Percentiles rank a stretch among this genome's conserved stretches.
These are phyloP conservation scores for Fereydounia khargensis DNA, from an alignment of 1,284 basidiomycete species.

Conservation along the genomic window DNA sequence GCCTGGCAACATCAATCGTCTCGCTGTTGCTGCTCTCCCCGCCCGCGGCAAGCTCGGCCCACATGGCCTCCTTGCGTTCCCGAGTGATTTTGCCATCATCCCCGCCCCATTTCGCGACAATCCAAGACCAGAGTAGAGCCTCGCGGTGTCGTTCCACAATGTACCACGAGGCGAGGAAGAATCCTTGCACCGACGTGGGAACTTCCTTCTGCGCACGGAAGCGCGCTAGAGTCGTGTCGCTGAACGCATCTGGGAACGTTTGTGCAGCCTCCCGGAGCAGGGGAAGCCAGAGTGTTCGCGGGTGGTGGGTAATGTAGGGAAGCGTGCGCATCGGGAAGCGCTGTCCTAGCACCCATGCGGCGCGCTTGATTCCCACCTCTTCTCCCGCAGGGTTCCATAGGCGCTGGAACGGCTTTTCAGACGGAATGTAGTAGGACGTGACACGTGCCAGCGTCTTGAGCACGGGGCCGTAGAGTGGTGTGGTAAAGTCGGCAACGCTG, in stretches of 20 bases:
- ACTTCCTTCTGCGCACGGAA: constrained; percentile 50
- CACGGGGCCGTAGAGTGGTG: constrained; percentile 34
- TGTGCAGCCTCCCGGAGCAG: constrained; percentile 45
- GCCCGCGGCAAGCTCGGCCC: constrained; percentile 57
- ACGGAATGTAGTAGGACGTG: constrained; percentile 21
- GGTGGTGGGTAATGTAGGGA: constrained; percentile 60
- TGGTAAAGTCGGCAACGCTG: constrained; percentile 16
- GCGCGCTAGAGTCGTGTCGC: constrained; percentile 19
- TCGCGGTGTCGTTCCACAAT: constrained; percentile 44
- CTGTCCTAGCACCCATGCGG: constrained; percentile 24
- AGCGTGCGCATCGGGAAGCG: constrained; percentile 58
- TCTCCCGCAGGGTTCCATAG: constrained; percentile 35
- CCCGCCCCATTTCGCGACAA: constrained; percentile 43
- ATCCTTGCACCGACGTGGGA: constrained; percentile 58
- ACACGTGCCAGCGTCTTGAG: constrained; percentile 24
- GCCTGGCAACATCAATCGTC: constrained; percentile 6
- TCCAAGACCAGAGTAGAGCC: constrained; percentile 40
- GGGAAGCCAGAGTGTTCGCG: constrained; percentile 54
- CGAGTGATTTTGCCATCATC: constrained; percentile 51
- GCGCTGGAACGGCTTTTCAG: constrained; percentile 28
- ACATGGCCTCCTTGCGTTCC: constrained; percentile 51
- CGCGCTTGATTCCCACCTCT: constrained; percentile 33
- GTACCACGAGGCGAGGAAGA: constrained; percentile 33
- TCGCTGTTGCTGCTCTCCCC: not conserved
- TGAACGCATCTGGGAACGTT: constrained; percentile 25